Percentiles rank a stretch among this genome's conserved stretches.
Evolutionary conservation across 2,329 filamentous ascomycete species (phyloP).

Genomic region (Aspergillus sp.): DNA sequence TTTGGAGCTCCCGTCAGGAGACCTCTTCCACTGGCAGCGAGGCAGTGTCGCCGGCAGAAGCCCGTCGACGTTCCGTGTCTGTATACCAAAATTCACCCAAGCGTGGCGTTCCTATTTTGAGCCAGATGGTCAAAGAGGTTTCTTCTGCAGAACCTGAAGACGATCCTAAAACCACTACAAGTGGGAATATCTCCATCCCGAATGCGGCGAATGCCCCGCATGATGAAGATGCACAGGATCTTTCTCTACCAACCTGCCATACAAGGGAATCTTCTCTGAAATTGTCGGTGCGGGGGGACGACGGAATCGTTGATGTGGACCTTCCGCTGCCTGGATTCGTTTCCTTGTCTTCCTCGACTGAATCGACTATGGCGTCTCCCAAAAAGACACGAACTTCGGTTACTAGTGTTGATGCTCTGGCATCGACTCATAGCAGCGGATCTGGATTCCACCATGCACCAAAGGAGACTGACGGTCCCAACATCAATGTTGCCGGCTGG

Average conservation of each 20-base stretch:
- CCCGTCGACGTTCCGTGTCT: conserved; percentile 29
- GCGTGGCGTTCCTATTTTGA: conserved; percentile 26
- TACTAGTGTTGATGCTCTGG: conserved; percentile 51
- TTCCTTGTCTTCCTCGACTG: conserved; percentile 46
- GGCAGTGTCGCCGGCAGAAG: conserved; percentile 17
- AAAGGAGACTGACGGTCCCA: conserved; percentile 45
- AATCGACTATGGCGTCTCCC: conserved; percentile 41
- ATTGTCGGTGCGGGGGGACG: conserved; percentile 54
- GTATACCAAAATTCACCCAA: conserved; percentile 21
- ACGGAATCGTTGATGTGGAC: conserved; percentile 61
- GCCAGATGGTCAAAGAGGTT: conserved; percentile 35
- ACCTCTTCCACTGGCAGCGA: conserved; percentile 44
- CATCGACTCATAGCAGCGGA: conserved; percentile 42
- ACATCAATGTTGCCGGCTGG: conserved; percentile 57
- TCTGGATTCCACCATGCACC: conserved; percentile 31
- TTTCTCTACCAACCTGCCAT: conserved; percentile 27
- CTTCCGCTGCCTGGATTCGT: conserved; percentile 54
- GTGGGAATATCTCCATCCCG: conserved; percentile 37
- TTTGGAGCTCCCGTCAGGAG: conserved; percentile 53
- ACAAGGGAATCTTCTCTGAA: conserved; percentile 48
- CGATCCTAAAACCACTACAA: conserved; percentile 20
- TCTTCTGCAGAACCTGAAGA: conserved; percentile 18
- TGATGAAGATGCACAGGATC: conserved; percentile 25
- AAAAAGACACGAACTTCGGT: conserved; percentile 46
- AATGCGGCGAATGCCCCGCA: conserved; percentile 18